Evolutionary conservation across 371 early-diverging fungal species (phyloP).

Genomic region (Haplosporangium sp.): DNA sequence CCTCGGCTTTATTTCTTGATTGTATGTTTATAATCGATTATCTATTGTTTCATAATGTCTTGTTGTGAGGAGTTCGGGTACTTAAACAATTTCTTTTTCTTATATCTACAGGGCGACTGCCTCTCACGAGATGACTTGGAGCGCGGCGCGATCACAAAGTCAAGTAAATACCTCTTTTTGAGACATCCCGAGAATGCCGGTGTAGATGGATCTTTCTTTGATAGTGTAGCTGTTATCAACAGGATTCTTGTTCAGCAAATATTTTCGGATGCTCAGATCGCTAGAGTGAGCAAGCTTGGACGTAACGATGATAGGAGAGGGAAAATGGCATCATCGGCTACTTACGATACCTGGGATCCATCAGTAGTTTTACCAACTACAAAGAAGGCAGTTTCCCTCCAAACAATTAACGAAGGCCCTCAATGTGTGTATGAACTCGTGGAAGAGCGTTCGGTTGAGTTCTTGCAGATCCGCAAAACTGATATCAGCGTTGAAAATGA

Average conservation of each 20-base stretch:
- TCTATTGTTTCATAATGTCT: too few species aligned
- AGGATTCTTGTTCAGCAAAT: conserved; percentile 52
- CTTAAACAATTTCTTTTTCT: neutral
- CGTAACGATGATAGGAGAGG: neutral
- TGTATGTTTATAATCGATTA: conserved; percentile 49
- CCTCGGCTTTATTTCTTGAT: conserved; percentile 68
- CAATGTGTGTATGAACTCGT: conserved; percentile 55
- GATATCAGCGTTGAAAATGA: conserved; percentile 13
- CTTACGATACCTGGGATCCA: neutral
- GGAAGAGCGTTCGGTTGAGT: conserved; percentile 50
- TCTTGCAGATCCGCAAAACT: conserved; percentile 42
- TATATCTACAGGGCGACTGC: conserved; percentile 61
- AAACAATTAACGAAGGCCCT: conserved; percentile 37
- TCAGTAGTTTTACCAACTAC: conserved; percentile 5
- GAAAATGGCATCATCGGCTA: neutral
- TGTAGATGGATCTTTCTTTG: conserved; percentile 51
- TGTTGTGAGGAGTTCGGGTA: too few species aligned
- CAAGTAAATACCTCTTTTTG: conserved; percentile 54
- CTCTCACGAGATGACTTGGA: conserved; percentile 68
- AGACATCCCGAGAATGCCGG: conserved; percentile 52
- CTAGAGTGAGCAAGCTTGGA: conserved; percentile 14
- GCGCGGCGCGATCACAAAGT: conserved; percentile 57
- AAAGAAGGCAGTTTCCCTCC: conserved; percentile 17
- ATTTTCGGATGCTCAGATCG: conserved; percentile 40
- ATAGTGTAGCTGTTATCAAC: conserved; percentile 52